phyloP scores from a whole-genome alignment of 441 rosid genomes.

The Melastoma candidum region DNA sequence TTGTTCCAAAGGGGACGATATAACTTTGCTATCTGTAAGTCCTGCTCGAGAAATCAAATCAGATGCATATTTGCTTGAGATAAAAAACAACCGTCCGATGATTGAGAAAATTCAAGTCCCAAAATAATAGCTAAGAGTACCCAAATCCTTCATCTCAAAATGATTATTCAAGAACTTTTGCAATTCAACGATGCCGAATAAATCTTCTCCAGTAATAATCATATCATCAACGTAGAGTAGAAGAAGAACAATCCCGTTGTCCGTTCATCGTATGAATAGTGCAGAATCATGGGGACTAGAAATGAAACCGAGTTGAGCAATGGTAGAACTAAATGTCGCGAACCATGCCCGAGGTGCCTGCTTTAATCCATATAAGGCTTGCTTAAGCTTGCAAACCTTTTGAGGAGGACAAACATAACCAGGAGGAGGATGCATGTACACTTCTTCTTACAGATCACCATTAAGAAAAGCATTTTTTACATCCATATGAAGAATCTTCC shows the following conservation, averaged over 20 bases:
- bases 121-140: neutral
- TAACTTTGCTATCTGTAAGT: neutral
- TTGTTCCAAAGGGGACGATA: neutral
- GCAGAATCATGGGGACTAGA: neutral
- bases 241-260: too few species aligned
- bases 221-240: too few species aligned
- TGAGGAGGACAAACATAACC: neutral
- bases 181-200: too few species aligned
- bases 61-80: constrained; percentile 4
- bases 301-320: neutral
- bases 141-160: neutral
- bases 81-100: neutral
- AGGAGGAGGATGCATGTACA: too few species aligned
- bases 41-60: neutral
- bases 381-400: neutral
- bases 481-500: neutral
- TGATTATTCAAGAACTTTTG: too few species aligned
- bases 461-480: neutral
- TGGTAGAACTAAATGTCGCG: neutral
- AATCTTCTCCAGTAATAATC: too few species aligned
- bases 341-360: neutral
- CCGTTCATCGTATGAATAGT: too few species aligned
- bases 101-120: neutral
- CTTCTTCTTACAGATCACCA: too few species aligned
- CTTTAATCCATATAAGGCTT: neutral